Evolutionary conservation across 2,329 filamentous ascomycete genomes (phyloP), one percentile per base, ranked within the genome.

Genomic region (Elsinoe arachidis): DNA sequence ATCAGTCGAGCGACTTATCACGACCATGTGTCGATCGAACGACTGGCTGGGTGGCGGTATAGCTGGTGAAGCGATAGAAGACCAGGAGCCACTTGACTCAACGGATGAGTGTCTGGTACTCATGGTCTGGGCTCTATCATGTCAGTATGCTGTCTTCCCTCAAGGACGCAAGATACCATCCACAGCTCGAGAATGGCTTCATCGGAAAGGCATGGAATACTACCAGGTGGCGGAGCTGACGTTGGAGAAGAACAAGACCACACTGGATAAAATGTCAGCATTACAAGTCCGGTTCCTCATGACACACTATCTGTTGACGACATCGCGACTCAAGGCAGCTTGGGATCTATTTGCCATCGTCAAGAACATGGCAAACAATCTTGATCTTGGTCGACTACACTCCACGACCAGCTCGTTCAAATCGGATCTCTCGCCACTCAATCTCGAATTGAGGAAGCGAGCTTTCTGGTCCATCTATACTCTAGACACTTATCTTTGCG

Each of bases 71-170:
- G 38, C 74, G 73, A 9, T 7, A 3, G 17, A 14, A 17, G 49
- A 21, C 14, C 10, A 38, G 17, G 49, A 53, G 14, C 35, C 49
- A n/a, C 21, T 38, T n/a, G 52, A 55, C 21, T 39, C 23, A 9
- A n/a, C 17, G 70, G 5, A 71, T 49, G 69, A 74, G 1, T 77
- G 77, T 0, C 62, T 79, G 19, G 66, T 82, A 1, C 74, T 81
- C 37, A 75, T 80, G 65, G 74, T 80, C 1, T 76, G 83, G 61
- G 80, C 80, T 0, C 78, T 80, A 21, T 77, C 67, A 21, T 57
- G 60, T 4, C 46, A 68, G 6, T 66, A 68, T 59, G 61, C 65
- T 33, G 60, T 59, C 11, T 63, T 63, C 17, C 38, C 52, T 5
- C 52, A 39, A n/a, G 52, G 30, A 21, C 49, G 53, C 55, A 37